Conservation (phyloP, 2,329 filamentous ascomycete species). For the Ceratocystis alfenasii region DNA sequence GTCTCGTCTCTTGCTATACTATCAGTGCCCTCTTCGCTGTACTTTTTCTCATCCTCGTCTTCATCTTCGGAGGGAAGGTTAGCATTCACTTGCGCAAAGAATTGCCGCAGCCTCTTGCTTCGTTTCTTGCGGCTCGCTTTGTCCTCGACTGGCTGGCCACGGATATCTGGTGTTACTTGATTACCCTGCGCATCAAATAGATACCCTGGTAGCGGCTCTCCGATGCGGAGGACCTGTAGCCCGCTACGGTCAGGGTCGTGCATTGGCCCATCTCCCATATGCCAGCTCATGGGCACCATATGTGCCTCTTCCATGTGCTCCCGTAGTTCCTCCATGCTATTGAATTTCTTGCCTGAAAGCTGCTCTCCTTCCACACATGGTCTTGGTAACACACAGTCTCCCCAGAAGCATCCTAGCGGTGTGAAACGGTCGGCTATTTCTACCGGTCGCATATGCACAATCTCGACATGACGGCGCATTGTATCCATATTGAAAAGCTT, state of each 20-base stretch:
- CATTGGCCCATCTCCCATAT: constrained; percentile 45
- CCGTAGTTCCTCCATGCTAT: constrained; percentile 30
- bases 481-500: constrained; percentile 53
- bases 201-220: constrained; percentile 35
- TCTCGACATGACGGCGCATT: constrained; percentile 40
- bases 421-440: background rate
- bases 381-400: constrained; percentile 25
- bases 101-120: constrained; percentile 34
- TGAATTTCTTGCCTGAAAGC: constrained; percentile 4
- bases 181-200: constrained; percentile 41
- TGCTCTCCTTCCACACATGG: background rate
- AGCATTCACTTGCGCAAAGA: constrained; percentile 35
- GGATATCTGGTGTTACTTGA: constrained; percentile 48
- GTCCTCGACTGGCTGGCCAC: constrained; percentile 41
- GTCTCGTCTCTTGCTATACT: constrained; percentile 21
- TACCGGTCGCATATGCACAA: constrained; percentile 35
- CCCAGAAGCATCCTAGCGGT: constrained; percentile 28
- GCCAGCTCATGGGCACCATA: constrained; percentile 43
- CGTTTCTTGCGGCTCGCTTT: constrained; percentile 36
- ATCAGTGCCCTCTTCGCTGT: constrained; percentile 27
- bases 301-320: constrained; percentile 44
- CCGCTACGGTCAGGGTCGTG: constrained; percentile 19
- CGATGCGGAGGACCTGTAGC: constrained; percentile 22
- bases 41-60: constrained; percentile 28
- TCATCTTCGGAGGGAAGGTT: constrained; percentile 31